Evolutionary conservation across 306 rosid species (phyloP), one percentile per base, ranked within the genome.

Genomic region (Trifolium subterraneum): DNA sequence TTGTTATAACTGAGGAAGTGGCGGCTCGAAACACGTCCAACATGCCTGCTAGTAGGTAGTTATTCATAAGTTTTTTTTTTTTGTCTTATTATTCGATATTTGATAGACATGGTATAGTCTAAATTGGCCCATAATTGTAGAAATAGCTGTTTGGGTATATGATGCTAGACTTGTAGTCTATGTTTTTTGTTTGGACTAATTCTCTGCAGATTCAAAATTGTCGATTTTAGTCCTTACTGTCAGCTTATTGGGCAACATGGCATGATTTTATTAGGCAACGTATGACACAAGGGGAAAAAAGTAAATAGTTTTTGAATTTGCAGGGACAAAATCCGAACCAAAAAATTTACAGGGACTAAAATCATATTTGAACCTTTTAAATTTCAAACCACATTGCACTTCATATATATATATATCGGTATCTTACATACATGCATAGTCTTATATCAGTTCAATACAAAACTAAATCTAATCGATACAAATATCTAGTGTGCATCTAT

Each of bases 41-140:
- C 86, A 84, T 88, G 96, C 96, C 90, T 67, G 91, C 84, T 84
- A 94, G 95, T 84, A 90, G 97, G 99, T 94, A 87, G 85, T 81
- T 58, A 58, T 79, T 81, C 68, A 39, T 7, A 7, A 11, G 60
- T 56, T 71, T 64, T 59, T 54, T n/a, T n/a, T 55, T 59, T 54
- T 75, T 67, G 51, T 45, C 75, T 74, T 68, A 23, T 77, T 48
- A 7, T 5, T 71, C 41, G 38, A 12, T 70, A 69, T 25, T 50
- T 63, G 45, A 42, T 77, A 42, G 56, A 35, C 50, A 42, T 68
- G 6, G 7, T 50, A 3, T 70, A 15, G 39, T 78, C 77, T 18
- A 27, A 58, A 47, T 64, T 73, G 58, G 66, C 45, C 51, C 42
- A 36, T 42, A 64, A 51, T 77, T 70, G 68, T 55, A 33, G 39